A percentile compares a stretch with the other conserved stretches of the same genome.
Evolutionary conservation across 2,329 filamentous ascomycete species (phyloP).

Genomic region (Aspergillus fischeri): DNA sequence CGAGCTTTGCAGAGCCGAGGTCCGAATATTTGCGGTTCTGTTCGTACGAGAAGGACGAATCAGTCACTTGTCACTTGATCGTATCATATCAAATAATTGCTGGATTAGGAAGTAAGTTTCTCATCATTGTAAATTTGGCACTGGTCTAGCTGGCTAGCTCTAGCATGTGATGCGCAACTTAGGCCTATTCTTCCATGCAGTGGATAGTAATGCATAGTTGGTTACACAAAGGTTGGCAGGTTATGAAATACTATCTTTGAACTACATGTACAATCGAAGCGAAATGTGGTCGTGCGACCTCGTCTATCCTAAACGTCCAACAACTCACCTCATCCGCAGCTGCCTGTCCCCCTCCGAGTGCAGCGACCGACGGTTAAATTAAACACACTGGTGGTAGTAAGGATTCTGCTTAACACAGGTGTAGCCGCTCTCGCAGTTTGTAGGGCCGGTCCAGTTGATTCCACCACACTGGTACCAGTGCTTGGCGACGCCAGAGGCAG

Average conservation of each 20-base stretch:
- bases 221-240: too few relatives aligned
- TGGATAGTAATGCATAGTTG: too few relatives aligned
- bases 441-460: constrained; percentile 33
- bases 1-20: not conserved
- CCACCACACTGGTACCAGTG: constrained; percentile 35
- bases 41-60: too few relatives aligned
- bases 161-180: too few relatives aligned
- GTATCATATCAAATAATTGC: too few relatives aligned
- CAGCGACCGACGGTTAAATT: not conserved
- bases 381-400: constrained; percentile 38
- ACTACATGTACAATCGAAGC: not conserved
- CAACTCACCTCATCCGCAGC: not conserved
- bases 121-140: too few relatives aligned
- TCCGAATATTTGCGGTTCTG: not conserved
- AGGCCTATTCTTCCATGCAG: too few relatives aligned
- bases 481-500: constrained; percentile 9
- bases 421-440: constrained; percentile 27
- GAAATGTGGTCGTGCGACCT: not conserved
- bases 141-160: too few relatives aligned
- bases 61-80: too few relatives aligned
- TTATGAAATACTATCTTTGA: not conserved
- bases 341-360: not conserved
- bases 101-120: too few relatives aligned
- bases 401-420: constrained; percentile 33
- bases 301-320: not conserved